Percentiles rank a stretch among this genome's conserved stretches.
Conservation (phyloP, 441 rosid genomes). For the Pelargonium hybrid region DNA sequence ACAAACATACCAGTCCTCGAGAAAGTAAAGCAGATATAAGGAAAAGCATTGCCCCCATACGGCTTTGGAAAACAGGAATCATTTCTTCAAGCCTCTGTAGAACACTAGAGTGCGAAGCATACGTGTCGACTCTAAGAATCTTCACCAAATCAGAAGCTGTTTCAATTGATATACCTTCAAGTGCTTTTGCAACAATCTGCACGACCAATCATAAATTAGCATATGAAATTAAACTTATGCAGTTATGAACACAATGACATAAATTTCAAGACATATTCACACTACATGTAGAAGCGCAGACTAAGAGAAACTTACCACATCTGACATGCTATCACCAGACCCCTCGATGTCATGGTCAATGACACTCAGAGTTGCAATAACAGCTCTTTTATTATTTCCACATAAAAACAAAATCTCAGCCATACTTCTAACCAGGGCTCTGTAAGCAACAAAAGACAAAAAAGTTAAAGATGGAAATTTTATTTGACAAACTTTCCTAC, state of each 20-base stretch:
- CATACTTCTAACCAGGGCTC: slow-evolving; percentile 89
- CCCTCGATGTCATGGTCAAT: slow-evolving; percentile 28
- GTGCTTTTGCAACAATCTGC: slow-evolving; percentile 47
- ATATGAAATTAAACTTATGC: background rate
- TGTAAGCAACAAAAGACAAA: slow-evolving; percentile 17
- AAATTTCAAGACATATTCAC: background rate
- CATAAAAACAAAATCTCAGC: slow-evolving; percentile 77
- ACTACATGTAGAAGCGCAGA: slow-evolving; percentile 5
- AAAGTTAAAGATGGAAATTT: background rate
- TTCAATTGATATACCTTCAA: slow-evolving; percentile 60
- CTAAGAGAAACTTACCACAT: slow-evolving; percentile 42
- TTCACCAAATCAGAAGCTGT: slow-evolving; percentile 73
- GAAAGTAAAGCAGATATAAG: slow-evolving; percentile 90
- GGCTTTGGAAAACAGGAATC: slow-evolving; percentile 72
- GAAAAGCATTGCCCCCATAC: slow-evolving; percentile 88
- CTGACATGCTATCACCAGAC: slow-evolving; percentile 24
- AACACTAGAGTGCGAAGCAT: slow-evolving; percentile 40
- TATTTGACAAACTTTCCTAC: background rate
- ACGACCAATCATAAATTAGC: slow-evolving; percentile 14
- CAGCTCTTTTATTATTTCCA: slow-evolving; percentile 64
- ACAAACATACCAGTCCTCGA: slow-evolving; percentile 77
- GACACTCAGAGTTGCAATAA: slow-evolving; percentile 45
- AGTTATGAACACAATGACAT: background rate
- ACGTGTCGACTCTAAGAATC: slow-evolving; percentile 54
- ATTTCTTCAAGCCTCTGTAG: slow-evolving; percentile 43